Percentiles rank a stretch among this genome's conserved stretches.
Evolutionary conservation across 495 filamentous ascomycete genomes (phyloP).

Genomic region (Aspergillus carlsbadensis): DNA sequence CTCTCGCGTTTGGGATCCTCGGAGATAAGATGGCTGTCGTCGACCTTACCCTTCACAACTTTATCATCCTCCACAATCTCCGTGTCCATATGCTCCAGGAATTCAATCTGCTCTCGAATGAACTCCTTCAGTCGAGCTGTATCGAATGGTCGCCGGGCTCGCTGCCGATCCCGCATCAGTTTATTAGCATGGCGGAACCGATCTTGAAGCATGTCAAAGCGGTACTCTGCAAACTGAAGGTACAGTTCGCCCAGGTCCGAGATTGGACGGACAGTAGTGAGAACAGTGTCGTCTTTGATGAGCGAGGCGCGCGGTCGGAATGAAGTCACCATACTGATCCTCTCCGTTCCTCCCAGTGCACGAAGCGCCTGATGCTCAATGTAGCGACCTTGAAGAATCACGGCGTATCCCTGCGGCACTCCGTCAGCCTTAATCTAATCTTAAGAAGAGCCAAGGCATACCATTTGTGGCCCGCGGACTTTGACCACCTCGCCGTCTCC

Average conservation of each 20-base stretch:
- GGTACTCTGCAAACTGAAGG: conserved; percentile 67
- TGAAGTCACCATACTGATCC: conserved; percentile 72
- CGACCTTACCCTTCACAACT: conserved; percentile 48
- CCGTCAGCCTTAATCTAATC: not conserved
- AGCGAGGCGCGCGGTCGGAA: conserved; percentile 61
- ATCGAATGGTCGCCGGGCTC: conserved; percentile 39
- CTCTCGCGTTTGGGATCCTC: conserved; percentile 24
- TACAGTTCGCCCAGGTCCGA: conserved; percentile 69
- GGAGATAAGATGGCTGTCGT: conserved; percentile 39
- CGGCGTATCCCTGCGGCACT: conserved; percentile 57
- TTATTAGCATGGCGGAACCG: conserved; percentile 47
- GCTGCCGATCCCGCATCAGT: conserved; percentile 42
- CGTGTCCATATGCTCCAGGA: conserved; percentile 54
- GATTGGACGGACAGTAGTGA: conserved; percentile 64
- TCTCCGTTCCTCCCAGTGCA: conserved; percentile 61
- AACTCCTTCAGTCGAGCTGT: conserved; percentile 46
- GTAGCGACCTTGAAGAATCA: conserved; percentile 70
- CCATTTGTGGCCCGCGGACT: conserved; percentile 66
- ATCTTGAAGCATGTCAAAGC: conserved; percentile 68
- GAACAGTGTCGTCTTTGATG: conserved; percentile 64
- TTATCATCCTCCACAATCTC: conserved; percentile 57
- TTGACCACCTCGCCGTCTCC: conserved; percentile 63
- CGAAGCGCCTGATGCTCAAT: conserved; percentile 70
- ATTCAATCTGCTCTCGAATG: conserved; percentile 51
- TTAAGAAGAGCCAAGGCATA: conserved; percentile 27